phyloP scores from a whole-genome alignment of 1,139 yeast species.

The Debaryomyces sp. region DNA sequence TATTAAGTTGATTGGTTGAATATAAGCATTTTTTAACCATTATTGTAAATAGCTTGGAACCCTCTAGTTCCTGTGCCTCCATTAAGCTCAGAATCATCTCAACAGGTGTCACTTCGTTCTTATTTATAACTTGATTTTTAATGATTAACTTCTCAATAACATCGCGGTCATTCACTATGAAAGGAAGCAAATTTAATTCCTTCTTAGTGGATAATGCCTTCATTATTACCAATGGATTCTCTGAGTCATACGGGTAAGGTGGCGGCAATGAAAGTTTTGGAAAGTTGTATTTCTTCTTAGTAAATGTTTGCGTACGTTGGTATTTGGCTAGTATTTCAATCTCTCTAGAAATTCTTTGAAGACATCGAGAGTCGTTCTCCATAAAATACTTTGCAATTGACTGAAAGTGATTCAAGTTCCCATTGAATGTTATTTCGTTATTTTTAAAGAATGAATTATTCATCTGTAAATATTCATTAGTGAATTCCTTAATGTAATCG shows the following conservation, averaged over 20 bases:
- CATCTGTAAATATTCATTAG: slow-evolving; percentile 7
- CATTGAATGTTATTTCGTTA: slow-evolving; percentile 12
- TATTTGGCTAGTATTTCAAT: slow-evolving; percentile 11
- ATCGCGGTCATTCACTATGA: slow-evolving; percentile 14
- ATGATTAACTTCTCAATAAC: slow-evolving; percentile 12
- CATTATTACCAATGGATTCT: slow-evolving; percentile 12
- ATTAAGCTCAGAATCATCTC: slow-evolving; percentile 14
- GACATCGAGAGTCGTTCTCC: slow-evolving; percentile 13
- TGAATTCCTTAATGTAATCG: not conserved
- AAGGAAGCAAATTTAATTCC: slow-evolving; percentile 17
- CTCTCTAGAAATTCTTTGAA: slow-evolving; percentile 12
- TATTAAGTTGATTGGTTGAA: slow-evolving; percentile 8
- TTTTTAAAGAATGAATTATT: slow-evolving; percentile 13
- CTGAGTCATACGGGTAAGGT: slow-evolving; percentile 8
- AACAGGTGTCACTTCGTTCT: slow-evolving; percentile 7
- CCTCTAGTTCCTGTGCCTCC: slow-evolving; percentile 19
- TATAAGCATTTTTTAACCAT: slow-evolving; percentile 15
- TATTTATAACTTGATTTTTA: slow-evolving; percentile 9
- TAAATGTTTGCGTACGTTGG: not conserved
- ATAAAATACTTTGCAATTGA: slow-evolving; percentile 14
- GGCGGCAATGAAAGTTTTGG: slow-evolving; percentile 16
- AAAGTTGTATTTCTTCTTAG: slow-evolving; percentile 11
- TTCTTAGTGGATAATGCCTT: slow-evolving; percentile 10
- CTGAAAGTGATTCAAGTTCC: slow-evolving; percentile 11
- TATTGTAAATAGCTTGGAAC: slow-evolving; percentile 17